These are phyloP conservation scores for Thamnidium elegans DNA, from an alignment of 192 early-diverging fungal species.

Conservation along the genomic window DNA sequence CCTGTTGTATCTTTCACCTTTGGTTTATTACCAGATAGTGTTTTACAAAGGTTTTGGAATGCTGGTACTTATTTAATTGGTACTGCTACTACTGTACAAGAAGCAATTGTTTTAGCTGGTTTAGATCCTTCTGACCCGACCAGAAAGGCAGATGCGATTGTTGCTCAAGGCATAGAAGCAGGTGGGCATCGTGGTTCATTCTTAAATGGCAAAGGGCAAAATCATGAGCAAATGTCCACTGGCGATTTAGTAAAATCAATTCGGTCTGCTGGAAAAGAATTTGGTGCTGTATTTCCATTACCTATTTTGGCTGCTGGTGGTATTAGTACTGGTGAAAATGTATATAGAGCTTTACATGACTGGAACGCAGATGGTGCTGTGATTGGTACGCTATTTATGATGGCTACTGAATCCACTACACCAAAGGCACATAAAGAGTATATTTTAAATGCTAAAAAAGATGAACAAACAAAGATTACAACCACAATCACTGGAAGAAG, in stretches of 20 bases:
- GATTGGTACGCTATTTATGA: slow-evolving; percentile 32
- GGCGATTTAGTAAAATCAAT: not conserved
- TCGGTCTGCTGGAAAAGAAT: not conserved
- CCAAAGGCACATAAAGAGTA: slow-evolving; percentile 12
- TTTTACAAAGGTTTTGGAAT: slow-evolving; percentile 8
- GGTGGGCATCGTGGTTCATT: slow-evolving; percentile 34
- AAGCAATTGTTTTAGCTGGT: slow-evolving; percentile 22
- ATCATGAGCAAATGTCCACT: not conserved
- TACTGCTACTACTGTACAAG: slow-evolving; percentile 31
- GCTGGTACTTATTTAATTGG: slow-evolving; percentile 28
- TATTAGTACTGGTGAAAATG: slow-evolving; percentile 10
- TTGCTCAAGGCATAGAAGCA: slow-evolving; percentile 33
- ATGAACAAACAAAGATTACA: slow-evolving; percentile 17
- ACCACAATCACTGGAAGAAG: slow-evolving; percentile 23
- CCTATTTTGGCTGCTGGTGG: slow-evolving; percentile 33
- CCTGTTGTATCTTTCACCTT: slow-evolving; percentile 32
- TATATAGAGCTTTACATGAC: not conserved
- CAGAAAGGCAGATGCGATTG: slow-evolving; percentile 24
- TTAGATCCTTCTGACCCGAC: not conserved
- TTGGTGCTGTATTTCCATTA: not conserved
- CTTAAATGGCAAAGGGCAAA: not conserved
- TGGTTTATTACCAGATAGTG: slow-evolving; percentile 24
- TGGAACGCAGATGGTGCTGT: slow-evolving; percentile 20
- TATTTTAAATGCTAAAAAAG: slow-evolving; percentile 1
- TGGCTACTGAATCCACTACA: slow-evolving; percentile 16